A percentile compares a stretch with the other conserved stretches of the same genome.
These are phyloP conservation scores for Solanum gracilifrons DNA, from an alignment of 257 asterid genomes.

Conservation along the genomic window DNA sequence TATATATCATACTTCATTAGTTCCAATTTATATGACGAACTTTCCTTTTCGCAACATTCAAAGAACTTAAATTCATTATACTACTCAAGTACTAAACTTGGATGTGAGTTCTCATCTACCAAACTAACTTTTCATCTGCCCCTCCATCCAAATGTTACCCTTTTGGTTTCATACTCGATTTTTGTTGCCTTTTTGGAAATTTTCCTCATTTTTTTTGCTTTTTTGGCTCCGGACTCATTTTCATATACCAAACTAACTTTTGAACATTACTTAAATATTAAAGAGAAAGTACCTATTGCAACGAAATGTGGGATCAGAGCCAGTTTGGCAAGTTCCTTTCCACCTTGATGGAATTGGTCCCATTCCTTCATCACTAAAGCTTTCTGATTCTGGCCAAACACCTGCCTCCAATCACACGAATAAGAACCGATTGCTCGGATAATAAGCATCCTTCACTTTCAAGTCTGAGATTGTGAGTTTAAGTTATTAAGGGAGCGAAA, in stretches of 20 bases:
- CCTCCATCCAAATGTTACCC: too few relatives aligned
- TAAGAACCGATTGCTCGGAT: background rate
- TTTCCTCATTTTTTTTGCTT: too few relatives aligned
- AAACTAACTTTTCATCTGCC: too few relatives aligned
- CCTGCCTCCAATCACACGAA: conserved; percentile 26
- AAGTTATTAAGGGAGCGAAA: background rate
- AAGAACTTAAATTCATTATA: background rate
- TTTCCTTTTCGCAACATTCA: background rate
- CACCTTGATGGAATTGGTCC: conserved; percentile 81
- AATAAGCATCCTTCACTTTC: background rate
- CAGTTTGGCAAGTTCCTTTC: conserved; percentile 78
- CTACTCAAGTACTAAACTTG: background rate
- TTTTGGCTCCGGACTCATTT: too few relatives aligned
- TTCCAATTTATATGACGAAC: background rate
- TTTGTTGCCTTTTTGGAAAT: too few relatives aligned
- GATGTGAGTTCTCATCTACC: too few relatives aligned
- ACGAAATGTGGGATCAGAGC: conserved; percentile 40
- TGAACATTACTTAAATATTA: background rate
- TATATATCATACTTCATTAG: background rate
- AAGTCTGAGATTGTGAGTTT: background rate
- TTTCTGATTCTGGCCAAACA: conserved; percentile 83
- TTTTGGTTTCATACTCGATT: too few relatives aligned
- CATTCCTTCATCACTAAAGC: conserved; percentile 57
- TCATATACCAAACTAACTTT: background rate
- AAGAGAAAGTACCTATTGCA: conserved; percentile 54